Base-by-base conservation (phyloP, 139 green algal genomes). In the Nannochloris sp. region DNA sequence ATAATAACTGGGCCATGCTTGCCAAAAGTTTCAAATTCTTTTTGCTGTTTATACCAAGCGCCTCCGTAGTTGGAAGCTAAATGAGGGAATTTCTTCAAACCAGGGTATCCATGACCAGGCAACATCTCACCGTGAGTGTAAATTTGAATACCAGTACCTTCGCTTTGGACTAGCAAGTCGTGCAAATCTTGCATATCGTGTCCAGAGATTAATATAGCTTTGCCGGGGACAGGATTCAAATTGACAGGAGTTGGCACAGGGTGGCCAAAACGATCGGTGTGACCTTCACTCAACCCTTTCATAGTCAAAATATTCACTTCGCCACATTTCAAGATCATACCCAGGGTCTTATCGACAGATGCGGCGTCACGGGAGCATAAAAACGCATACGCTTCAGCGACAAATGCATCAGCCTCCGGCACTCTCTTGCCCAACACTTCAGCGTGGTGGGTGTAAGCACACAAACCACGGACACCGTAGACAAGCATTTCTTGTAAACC, bases 121-220 rank as follows among this genome's bases (percentile, higher is more conserved):
- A 90, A 74, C 76, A 89, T 85, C 82, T 90, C 83, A 13, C 82
- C 82, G 57, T 90, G 84, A n/a, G 84, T 91, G 83, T 89, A 91
- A 12, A 91, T 66, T 61, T 89, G 83, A 65, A 89, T 78, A 37
- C 81, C 78, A 2, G 45, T 91, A 64, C 81, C 83, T 61, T 80
- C 68, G 15, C 81, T 91, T 65, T 83, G 76, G 64, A 78, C 39
- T 30, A 91, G 72, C 72, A 90, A 67, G n/a, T 55, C 55, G 19
- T 89, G 31, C 29, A 86, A 71, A 74, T 90, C 85, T 39, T 83
- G 64, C 24, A 92, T 77, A 76, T 92, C 85, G 66, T 92, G 86
- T 6, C 86, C 86, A 0, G 68, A 83, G 15, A 92, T 66, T 14
- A 92, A 72, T 61, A 92, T 83, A 54, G 59, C 67, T 72, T 90